A percentile compares a stretch with the other conserved stretches of the same genome.
Conservation (phyloP, 2,329 filamentous ascomycete species). For the Claviceps sp. region DNA sequence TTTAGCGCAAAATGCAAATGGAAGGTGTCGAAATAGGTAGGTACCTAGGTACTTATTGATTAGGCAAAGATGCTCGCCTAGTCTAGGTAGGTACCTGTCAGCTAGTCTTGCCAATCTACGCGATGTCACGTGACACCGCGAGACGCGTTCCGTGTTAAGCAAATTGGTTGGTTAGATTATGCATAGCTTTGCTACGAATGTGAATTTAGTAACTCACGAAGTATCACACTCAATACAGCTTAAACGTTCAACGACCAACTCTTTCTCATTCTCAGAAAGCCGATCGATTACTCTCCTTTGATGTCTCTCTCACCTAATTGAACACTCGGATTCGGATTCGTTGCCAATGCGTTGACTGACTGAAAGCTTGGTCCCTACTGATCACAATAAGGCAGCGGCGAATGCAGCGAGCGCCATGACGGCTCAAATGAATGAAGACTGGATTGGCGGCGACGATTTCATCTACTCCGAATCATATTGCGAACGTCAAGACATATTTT, state of each 20-base stretch:
- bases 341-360: not conserved
- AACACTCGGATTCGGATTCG: not conserved
- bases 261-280: not conserved
- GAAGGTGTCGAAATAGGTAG: not conserved
- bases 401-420: not conserved
- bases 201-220: not conserved
- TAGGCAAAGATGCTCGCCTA: not conserved
- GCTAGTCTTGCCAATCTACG: constrained; percentile 16
- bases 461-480: constrained; percentile 34
- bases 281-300: not conserved
- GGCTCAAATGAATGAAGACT: constrained; percentile 4
- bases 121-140: constrained; percentile 23
- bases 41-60: not conserved
- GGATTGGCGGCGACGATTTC: constrained; percentile 16
- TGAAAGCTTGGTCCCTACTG: not conserved
- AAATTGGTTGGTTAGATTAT: not conserved
- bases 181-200: not conserved
- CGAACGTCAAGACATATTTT: constrained; percentile 33
- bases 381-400: not conserved
- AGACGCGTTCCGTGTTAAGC: constrained; percentile 14
- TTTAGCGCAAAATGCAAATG: not conserved
- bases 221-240: not conserved
- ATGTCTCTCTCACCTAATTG: not conserved
- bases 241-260: not conserved
- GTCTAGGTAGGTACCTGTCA: too few species aligned